Percentiles rank a stretch among this genome's conserved stretches.
Conservation (phyloP, 169 alveolate species). For the Eimeria falciformis region DNA sequence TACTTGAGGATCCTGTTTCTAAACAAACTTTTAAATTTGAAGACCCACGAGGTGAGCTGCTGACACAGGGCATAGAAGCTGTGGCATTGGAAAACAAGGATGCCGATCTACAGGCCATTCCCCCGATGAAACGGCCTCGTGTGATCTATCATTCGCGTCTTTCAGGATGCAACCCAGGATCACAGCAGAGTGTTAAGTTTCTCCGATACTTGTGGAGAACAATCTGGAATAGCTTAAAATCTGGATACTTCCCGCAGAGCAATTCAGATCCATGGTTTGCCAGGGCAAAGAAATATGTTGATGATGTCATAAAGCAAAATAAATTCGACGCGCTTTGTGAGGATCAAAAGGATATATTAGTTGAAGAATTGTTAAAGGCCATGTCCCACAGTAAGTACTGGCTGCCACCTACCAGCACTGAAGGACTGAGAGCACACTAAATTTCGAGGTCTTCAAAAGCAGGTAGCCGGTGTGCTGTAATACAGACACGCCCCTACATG, state of each 20-base stretch:
- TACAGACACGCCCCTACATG: slow-evolving; percentile 27
- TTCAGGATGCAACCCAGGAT: slow-evolving; percentile 54
- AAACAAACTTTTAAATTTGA: slow-evolving; percentile 16
- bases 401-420: not conserved
- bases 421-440: not conserved
- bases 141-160: no score
- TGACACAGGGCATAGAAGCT: no score
- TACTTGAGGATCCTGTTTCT: not conserved
- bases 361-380: slow-evolving; percentile 36
- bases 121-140: no score
- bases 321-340: slow-evolving; percentile 1
- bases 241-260: not conserved
- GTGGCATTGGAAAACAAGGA: no score
- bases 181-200: slow-evolving; percentile 12
- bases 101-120: no score
- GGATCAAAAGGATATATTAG: not conserved
- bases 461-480: no score
- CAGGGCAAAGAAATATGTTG: slow-evolving; percentile 4
- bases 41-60: slow-evolving; percentile 42
- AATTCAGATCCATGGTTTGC: not conserved
- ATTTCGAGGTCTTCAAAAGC: not conserved
- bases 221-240: not conserved
- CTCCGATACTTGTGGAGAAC: slow-evolving; percentile 57
- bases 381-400: slow-evolving; percentile 54
- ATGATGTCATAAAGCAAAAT: not conserved